These are phyloP conservation scores for Andrographis paniculata DNA, from an alignment of 305 asterid genomes.

Conservation along the genomic window DNA sequence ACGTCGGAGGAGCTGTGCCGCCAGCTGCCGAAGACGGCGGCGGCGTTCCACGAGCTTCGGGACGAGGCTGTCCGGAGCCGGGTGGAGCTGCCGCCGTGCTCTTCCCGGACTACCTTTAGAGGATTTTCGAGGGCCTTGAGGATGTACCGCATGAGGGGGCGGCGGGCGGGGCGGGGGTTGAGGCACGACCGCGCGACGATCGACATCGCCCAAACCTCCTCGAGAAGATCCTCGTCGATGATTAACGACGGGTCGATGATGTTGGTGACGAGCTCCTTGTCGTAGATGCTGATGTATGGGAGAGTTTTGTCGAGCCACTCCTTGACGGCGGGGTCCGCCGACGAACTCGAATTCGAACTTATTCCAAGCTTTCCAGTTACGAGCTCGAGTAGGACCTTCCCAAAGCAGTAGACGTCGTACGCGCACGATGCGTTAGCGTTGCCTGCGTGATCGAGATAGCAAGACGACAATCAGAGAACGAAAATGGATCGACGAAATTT, in stretches of 20 bases:
- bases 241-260: slow-evolving; percentile 75
- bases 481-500: background rate
- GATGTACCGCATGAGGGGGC: slow-evolving; percentile 56
- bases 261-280: slow-evolving; percentile 73
- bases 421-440: slow-evolving; percentile 52
- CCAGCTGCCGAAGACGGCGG: slow-evolving; percentile 77
- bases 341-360: slow-evolving; percentile 67
- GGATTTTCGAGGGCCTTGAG: slow-evolving; percentile 92
- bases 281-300: slow-evolving; percentile 63
- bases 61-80: slow-evolving; percentile 73
- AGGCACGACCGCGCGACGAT: slow-evolving; percentile 48
- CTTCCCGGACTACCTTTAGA: slow-evolving; percentile 74
- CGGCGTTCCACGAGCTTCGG: slow-evolving; percentile 78
- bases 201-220: slow-evolving; percentile 57
- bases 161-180: slow-evolving; percentile 32
- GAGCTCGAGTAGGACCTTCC: slow-evolving; percentile 83
- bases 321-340: slow-evolving; percentile 36
- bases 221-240: slow-evolving; percentile 49
- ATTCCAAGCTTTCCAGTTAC: slow-evolving; percentile 85
- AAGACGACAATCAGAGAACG: slow-evolving; percentile 10
- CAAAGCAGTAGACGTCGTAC: slow-evolving; percentile 81
- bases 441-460: slow-evolving; percentile 39
- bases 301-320: slow-evolving; percentile 63
- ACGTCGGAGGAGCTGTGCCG: slow-evolving; percentile 71
- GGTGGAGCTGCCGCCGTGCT: slow-evolving; percentile 44